These are phyloP conservation scores for Tephrocybe sp. DNA, from an alignment of 768 basidiomycete genomes.

Conservation along the genomic window DNA sequence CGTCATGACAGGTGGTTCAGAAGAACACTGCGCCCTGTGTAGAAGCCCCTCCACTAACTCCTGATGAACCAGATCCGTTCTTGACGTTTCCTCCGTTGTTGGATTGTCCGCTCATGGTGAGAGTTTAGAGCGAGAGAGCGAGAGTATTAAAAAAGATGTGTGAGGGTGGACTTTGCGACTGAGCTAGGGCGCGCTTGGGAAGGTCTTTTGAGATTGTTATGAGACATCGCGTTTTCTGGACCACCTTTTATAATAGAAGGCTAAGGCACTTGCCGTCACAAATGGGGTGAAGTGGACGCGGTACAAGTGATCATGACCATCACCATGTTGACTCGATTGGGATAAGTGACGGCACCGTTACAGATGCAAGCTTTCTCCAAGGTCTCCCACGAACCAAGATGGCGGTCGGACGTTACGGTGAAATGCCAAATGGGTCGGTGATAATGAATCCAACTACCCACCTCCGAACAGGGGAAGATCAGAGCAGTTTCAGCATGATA, in stretches of 20 bases:
- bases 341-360: slow-evolving; percentile 27
- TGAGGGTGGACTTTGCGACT: slow-evolving; percentile 1
- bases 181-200: slow-evolving; percentile 8
- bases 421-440: slow-evolving; percentile 27
- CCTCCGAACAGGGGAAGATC: slow-evolving; percentile 34
- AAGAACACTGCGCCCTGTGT: slow-evolving; percentile 59
- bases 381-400: slow-evolving; percentile 23
- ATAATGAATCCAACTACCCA: slow-evolving; percentile 35
- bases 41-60: slow-evolving; percentile 49
- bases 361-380: slow-evolving; percentile 14
- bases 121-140: slow-evolving; percentile 10
- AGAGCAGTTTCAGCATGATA: slow-evolving; percentile 30
- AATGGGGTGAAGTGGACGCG: slow-evolving; percentile 21
- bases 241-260: slow-evolving; percentile 25
- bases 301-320: slow-evolving; percentile 23
- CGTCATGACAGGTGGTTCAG: slow-evolving; percentile 28
- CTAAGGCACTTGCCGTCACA: slow-evolving; percentile 25
- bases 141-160: slow-evolving; percentile 4
- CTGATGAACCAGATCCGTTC: slow-evolving; percentile 31
- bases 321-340: slow-evolving; percentile 39
- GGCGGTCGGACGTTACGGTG: slow-evolving; percentile 29
- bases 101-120: slow-evolving; percentile 37
- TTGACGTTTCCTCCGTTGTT: slow-evolving; percentile 36
- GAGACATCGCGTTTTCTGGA: slow-evolving; percentile 25
- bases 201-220: slow-evolving; percentile 24